Conservation (phyloP, 139 green algal species). For the Coelastrella sp. region DNA sequence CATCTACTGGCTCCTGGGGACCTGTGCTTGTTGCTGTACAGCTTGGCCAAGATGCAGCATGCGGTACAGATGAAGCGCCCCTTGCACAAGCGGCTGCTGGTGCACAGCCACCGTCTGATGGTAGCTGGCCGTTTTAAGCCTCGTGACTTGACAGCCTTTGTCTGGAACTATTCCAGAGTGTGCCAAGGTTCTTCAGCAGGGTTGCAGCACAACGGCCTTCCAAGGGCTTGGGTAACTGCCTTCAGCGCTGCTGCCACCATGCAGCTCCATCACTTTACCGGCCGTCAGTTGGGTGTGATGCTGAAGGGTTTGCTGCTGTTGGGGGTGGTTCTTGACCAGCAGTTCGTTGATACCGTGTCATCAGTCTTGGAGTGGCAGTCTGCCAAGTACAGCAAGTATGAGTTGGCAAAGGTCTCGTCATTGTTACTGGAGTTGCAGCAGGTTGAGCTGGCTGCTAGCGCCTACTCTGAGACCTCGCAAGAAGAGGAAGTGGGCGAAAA, state of each 20-base stretch:
- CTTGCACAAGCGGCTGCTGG: slow-evolving; percentile 4
- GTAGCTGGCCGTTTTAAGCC: slow-evolving; percentile 13
- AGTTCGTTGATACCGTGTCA: not conserved
- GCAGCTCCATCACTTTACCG: not conserved
- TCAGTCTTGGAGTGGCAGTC: not conserved
- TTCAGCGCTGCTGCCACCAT: not conserved
- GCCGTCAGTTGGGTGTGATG: slow-evolving; percentile 10
- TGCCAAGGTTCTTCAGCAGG: not conserved
- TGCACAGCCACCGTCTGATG: slow-evolving; percentile 1
- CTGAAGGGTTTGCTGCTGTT: not conserved
- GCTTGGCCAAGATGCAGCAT: not conserved
- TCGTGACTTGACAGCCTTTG: not conserved
- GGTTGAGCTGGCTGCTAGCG: not conserved
- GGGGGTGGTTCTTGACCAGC: not conserved
- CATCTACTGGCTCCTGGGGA: slow-evolving; percentile 26
- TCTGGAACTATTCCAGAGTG: slow-evolving; percentile 17
- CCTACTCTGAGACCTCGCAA: not conserved
- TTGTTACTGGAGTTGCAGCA: not conserved
- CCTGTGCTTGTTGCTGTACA: slow-evolving; percentile 24
- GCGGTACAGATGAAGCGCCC: not conserved
- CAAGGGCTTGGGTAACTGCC: not conserved
- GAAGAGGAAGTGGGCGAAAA: too few relatives aligned
- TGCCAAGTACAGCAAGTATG: not conserved
- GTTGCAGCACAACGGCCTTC: not conserved
- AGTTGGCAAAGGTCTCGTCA: not conserved